Percentiles rank a stretch among this genome's conserved stretches.
Evolutionary conservation across 2,329 filamentous ascomycete genomes (phyloP).

Genomic region (Verticillium tricorpus): DNA sequence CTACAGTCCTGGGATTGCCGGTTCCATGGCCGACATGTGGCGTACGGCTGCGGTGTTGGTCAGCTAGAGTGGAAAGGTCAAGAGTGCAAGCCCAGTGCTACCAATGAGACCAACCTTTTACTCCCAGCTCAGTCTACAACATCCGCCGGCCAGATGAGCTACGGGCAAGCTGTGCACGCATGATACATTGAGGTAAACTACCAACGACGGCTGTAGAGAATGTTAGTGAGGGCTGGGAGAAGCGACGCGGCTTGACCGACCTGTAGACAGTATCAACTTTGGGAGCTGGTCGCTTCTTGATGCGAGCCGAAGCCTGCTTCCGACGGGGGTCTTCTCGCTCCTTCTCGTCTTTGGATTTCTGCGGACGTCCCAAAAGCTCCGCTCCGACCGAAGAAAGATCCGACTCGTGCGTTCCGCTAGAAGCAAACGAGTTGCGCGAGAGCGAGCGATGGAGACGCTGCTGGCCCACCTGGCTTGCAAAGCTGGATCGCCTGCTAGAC

Average conservation of each 20-base stretch:
- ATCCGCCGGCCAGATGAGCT: no score
- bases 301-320: constrained; percentile 13
- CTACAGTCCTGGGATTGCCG: not conserved
- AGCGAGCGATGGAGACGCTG: not conserved
- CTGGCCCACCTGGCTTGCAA: not conserved
- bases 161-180: not conserved
- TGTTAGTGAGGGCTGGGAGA: not conserved
- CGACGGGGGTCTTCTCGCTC: constrained; percentile 15
- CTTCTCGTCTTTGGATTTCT: constrained; percentile 21
- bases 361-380: constrained; percentile 29
- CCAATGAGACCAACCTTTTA: no score
- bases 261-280: constrained; percentile 34
- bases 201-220: not conserved
- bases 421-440: constrained; percentile 8
- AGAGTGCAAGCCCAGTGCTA: no score
- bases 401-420: constrained; percentile 17
- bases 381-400: constrained; percentile 33
- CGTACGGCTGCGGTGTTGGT: no score
- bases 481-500: constrained; percentile 1
- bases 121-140: no score
- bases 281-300: constrained; percentile 21
- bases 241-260: constrained; percentile 12
- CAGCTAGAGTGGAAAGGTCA: no score
- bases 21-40: no score
- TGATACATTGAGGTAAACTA: not conserved